Evolutionary conservation across 805 yeast genomes (phyloP), one percentile per base, ranked within the genome.

Genomic region (Teunomyces pallodes): DNA sequence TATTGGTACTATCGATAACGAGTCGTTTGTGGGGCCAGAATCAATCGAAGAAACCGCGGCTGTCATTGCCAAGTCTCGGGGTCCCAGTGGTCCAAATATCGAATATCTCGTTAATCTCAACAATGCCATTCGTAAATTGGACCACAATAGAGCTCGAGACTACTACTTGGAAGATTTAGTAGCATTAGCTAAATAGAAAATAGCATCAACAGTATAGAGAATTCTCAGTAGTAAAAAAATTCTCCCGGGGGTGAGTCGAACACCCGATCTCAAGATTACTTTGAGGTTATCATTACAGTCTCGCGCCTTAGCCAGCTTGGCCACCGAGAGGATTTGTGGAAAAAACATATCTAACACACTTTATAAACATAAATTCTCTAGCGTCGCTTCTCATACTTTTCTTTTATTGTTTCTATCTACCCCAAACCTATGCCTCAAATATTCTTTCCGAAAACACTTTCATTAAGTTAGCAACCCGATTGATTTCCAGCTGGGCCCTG

Each of bases 11-110:
- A 77, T 83, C 1, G 85, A 81, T 10, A 91, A 90, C 58, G 84
- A 75, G 45, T 88, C 96, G 3, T 92, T 90, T 59, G 74, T 89
- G 3, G 97, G 97, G 0, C 95, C 96, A 0, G 95, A 90, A 61
- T 60, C 61, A 2, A 69, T 85, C 0, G 62, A 64, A 5, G 66
- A 63, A 0, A 83, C 96, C 0, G 96, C 96, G 0, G 54, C 57
- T 14, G 74, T 80, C 6, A 89, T 91, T 10, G 67, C 74, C 8
- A 55, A 56, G 0, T 71, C 86, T 13, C 57, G 54, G 5, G 98
- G 98, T 0, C 94, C 94, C 20, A 86, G 95, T 58, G 97, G 98
- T 0, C 73, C 76, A 12, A 91, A 91, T 60, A 65, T 71, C 43
- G 95, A 88, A 58, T 91, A 91, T 61, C 66, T 92, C 50, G 62